Evolutionary conservation across 2,329 filamentous ascomycete species (phyloP).

Genomic region (Pseudogymnoascus sp.): DNA sequence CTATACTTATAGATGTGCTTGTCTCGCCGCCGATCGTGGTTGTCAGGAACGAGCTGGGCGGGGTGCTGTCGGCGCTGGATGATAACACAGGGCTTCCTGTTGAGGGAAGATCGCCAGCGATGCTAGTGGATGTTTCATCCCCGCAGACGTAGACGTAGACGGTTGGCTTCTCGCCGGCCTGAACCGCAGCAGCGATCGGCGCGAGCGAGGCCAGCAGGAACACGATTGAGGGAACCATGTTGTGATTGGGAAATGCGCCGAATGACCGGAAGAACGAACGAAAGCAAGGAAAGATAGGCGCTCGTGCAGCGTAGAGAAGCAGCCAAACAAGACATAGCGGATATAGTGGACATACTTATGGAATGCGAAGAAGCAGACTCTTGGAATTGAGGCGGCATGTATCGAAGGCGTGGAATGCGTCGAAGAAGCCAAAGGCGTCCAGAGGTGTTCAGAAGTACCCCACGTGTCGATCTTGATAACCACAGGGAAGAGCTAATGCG

Average conservation of each 20-base stretch:
- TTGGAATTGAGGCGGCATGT: neutral
- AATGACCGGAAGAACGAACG: neutral
- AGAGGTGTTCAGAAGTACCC: neutral
- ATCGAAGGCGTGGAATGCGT: neutral
- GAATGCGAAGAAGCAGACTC: neutral
- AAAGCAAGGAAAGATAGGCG: slow-evolving; percentile 4
- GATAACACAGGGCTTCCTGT: neutral
- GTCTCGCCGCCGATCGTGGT: neutral
- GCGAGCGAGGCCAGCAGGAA: neutral
- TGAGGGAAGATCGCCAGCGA: neutral
- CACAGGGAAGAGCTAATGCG: slow-evolving; percentile 5
- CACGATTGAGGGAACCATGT: neutral
- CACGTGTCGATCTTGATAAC: slow-evolving; percentile 8
- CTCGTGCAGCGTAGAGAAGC: neutral
- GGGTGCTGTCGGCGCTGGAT: neutral
- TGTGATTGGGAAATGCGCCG: slow-evolving; percentile 2
- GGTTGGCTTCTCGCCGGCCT: slow-evolving; percentile 3
- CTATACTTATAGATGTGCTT: slow-evolving; percentile 7
- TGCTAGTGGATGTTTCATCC: slow-evolving; percentile 1
- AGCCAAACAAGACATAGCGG: neutral
- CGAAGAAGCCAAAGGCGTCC: neutral
- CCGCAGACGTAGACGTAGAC: slow-evolving; percentile 2
- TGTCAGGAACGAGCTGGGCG: neutral
- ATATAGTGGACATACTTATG: neutral
- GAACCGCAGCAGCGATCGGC: slow-evolving; percentile 4